Evolutionary conservation across 2,329 filamentous ascomycete genomes (phyloP), one percentile per base, ranked within the genome.

Genomic region (Aspergillus fijiensis): DNA sequence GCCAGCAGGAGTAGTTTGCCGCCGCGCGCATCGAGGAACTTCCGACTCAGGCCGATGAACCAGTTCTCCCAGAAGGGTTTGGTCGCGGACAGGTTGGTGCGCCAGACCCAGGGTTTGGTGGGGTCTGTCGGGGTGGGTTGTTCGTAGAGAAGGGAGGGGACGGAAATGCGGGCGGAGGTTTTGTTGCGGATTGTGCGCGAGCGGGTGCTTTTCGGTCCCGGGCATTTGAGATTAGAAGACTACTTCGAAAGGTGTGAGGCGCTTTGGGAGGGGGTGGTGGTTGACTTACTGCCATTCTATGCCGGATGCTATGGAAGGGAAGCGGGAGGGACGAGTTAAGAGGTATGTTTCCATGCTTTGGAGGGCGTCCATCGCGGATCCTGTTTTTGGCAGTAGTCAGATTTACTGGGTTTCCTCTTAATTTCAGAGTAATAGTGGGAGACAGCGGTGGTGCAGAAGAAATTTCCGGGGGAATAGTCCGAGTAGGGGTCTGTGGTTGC

Each of bases 281-380:
- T 50, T 29, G 51, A 74, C 80, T 58, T 74, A 82, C 80, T 99
- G 95, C 95, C 95, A 99, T 69, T 96, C 91, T 65, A 99, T 92
- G 6, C 89, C 94, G 4, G 89, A 85, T 64, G 89, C 83, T 19
- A 96, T 68, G 12, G 87, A 89, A n/a, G 86, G 81, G 70, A 99
- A 99, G 2, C 87, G 86, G 9, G 82, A 80, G 0, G 95, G 95
- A 23, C 95, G 85, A 4, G 89, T 92, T 1, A 90, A 88, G 21
- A 99, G 84, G 74, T 97, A 97, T 3, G 88, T 89, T 66, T 95
- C 89, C 95, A 99, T 99, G 75, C 90, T 93, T 74, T 92, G 88
- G 56, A 99, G 82, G 2, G 95, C 94, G 74, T 98, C 95, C 76
- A 99, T 94, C 35, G 95, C 95, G 0, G 91, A 96, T 11, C 95